These are phyloP conservation scores for Ustilago trichophora DNA, from an alignment of 1,284 basidiomycete species.

Conservation along the genomic window DNA sequence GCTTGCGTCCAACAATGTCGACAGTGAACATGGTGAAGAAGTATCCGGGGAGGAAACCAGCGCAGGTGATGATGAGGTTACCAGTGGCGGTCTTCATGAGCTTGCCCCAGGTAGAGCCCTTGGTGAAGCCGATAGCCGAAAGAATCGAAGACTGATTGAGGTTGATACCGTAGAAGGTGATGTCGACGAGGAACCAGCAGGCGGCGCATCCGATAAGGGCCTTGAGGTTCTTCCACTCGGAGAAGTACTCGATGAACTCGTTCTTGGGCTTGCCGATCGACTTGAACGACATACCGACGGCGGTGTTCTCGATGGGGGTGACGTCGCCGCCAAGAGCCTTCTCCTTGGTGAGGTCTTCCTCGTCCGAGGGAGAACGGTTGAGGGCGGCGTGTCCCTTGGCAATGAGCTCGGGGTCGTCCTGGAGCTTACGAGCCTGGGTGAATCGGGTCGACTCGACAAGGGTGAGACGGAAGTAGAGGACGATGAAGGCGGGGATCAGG, in stretches of 20 bases:
- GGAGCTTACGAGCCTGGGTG: conserved; percentile 80
- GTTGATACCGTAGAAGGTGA: conserved; percentile 81
- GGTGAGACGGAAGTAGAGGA: conserved; percentile 70
- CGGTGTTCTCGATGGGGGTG: conserved; percentile 48
- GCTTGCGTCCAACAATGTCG: conserved; percentile 64
- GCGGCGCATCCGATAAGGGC: conserved; percentile 56
- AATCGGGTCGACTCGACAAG: conserved; percentile 74
- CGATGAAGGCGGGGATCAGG: conserved; percentile 55
- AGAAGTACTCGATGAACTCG: conserved; percentile 54
- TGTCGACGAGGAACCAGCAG: conserved; percentile 70
- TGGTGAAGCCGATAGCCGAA: conserved; percentile 74
- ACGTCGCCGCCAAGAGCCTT: conserved; percentile 37
- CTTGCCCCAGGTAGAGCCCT: conserved; percentile 66
- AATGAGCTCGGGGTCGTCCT: conserved; percentile 81
- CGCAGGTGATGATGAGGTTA: conserved; percentile 56
- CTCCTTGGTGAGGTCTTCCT: conserved; percentile 48
- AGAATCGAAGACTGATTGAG: conserved; percentile 78
- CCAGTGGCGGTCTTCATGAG: conserved; percentile 72
- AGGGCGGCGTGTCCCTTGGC: conserved; percentile 70
- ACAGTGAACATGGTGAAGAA: conserved; percentile 60
- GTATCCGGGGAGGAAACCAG: conserved; percentile 65
- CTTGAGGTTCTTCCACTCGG: conserved; percentile 57
- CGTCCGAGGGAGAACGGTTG: conserved; percentile 65
- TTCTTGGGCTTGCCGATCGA: conserved; percentile 51
- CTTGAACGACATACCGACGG: conserved; percentile 57